Conservation (phyloP, 1,284 basidiomycete species). For the Xerocomus nothofagi region DNA sequence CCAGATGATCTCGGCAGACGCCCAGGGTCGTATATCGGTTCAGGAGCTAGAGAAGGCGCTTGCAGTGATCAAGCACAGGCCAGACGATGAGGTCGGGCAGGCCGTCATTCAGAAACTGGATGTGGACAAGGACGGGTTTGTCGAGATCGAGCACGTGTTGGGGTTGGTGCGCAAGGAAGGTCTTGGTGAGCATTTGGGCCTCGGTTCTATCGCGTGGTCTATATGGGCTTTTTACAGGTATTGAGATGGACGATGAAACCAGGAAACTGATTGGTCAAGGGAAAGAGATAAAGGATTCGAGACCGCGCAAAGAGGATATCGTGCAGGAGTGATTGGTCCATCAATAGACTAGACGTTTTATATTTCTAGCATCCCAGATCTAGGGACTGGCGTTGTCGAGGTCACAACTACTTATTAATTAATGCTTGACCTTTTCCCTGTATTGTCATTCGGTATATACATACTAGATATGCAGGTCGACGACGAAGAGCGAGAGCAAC, state of each 20-base stretch:
- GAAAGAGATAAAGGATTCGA: constrained; percentile 70
- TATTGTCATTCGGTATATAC: background rate
- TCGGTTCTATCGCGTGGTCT: background rate
- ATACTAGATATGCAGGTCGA: background rate
- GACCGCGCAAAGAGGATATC: constrained; percentile 85
- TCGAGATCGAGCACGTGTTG: constrained; percentile 83
- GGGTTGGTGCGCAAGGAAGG: constrained; percentile 80
- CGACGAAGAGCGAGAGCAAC: background rate
- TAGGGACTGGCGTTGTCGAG: no score
- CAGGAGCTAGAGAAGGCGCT: constrained; percentile 90
- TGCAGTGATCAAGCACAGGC: constrained; percentile 91
- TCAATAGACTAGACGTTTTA: constrained; percentile 18
- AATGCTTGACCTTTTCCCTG: no score
- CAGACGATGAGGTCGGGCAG: constrained; percentile 88
- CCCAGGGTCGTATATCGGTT: constrained; percentile 90
- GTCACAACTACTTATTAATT: no score
- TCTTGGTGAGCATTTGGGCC: constrained; percentile 48
- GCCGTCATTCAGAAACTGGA: constrained; percentile 93
- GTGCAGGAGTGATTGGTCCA: constrained; percentile 62
- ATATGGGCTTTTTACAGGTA: constrained; percentile 39
- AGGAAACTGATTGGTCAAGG: constrained; percentile 74
- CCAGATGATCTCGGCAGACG: constrained; percentile 92
- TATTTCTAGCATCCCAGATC: background rate
- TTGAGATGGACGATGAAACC: constrained; percentile 72
- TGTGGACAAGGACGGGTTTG: constrained; percentile 94